Percentiles rank a stretch among this genome's conserved stretches.
Conservation (phyloP, 2,329 filamentous ascomycete genomes). For the Neofusicoccum parvum region DNA sequence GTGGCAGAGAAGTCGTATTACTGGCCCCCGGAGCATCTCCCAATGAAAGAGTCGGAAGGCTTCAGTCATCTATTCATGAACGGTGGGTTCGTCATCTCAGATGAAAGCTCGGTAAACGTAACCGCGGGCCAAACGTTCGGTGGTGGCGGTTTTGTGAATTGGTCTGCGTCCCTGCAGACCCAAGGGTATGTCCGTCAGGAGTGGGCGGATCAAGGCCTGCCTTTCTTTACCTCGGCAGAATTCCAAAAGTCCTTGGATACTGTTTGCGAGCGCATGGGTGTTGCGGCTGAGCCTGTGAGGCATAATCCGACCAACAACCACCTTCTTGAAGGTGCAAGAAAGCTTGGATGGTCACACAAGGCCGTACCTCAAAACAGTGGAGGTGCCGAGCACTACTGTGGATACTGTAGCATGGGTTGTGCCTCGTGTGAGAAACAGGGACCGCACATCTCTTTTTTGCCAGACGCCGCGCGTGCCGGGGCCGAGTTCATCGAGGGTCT, state of each 20-base stretch:
- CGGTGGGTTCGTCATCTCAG: constrained; percentile 60
- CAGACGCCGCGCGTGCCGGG: constrained; percentile 75
- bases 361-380: constrained; percentile 79
- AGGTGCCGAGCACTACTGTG: constrained; percentile 72
- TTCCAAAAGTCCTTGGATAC: constrained; percentile 80
- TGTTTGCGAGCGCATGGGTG: constrained; percentile 79
- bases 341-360: constrained; percentile 71
- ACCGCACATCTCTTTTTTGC: constrained; percentile 74
- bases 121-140: constrained; percentile 76
- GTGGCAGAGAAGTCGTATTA: constrained; percentile 84
- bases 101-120: constrained; percentile 56
- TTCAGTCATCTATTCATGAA: constrained; percentile 69
- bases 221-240: constrained; percentile 71
- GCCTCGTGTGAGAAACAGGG: constrained; percentile 74
- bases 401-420: constrained; percentile 63
- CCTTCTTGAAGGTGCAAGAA: constrained; percentile 73
- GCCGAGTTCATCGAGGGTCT: constrained; percentile 86
- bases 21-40: constrained; percentile 70
- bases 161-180: constrained; percentile 69
- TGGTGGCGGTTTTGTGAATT: constrained; percentile 87
- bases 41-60: constrained; percentile 68
- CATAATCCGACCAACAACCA: constrained; percentile 74
- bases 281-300: constrained; percentile 63
- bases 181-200: constrained; percentile 77
- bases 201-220: constrained; percentile 72